Base-by-base conservation (phyloP, 2,329 filamentous ascomycete species). In the Sarocladium brachiariae region DNA sequence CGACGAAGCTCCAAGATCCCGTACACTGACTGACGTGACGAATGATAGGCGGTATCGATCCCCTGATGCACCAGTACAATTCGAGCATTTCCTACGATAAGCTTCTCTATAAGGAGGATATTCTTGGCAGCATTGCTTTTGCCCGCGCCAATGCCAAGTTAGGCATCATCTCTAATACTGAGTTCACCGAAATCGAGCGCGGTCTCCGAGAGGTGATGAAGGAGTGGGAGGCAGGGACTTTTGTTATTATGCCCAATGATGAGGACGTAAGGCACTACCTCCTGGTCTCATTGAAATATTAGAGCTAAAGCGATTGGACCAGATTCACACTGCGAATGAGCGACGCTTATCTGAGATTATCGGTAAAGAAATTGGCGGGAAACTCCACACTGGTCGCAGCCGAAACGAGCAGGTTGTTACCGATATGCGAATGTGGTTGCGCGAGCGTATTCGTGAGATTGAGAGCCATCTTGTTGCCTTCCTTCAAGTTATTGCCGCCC, bases 51-150 rank as follows among this genome's bases (percentile, higher is more conserved):
- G 87, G 79, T 57, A 81, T 92, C 59, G 89, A 95, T 70, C 88
- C 89, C 48, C 78, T 95, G 48, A 95, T 95, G 89, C 77, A 83
- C 53, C 76, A 86, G 58, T 95, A 92, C 74, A 95, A 95, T 68
- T 84, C 59, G 51, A 86, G 80, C 49, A 86, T 95, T 57, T 79
- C 80, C 62, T 91, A 87, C 69, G 89, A 95, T 67, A 84, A 85
- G 59, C 76, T 76, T 53, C 84, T 95, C 58, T 88, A 89, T 71
- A 82, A 80, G 53, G 81, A 93, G 64, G 89, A 95, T 60, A 91
- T 95, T 59, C 78, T 80, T 18, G 89, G 89, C 57, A 84, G 78
- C 49, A 87, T 95, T 58, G 88, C 89, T 13, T 95, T 87, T 62
- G 89, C 89, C 49, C 77, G 87, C 50, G 89, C 88, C 49, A 95